phyloP scores from a whole-genome alignment of 192 early-diverging fungal genomes.

The Linnemannia exigua region DNA sequence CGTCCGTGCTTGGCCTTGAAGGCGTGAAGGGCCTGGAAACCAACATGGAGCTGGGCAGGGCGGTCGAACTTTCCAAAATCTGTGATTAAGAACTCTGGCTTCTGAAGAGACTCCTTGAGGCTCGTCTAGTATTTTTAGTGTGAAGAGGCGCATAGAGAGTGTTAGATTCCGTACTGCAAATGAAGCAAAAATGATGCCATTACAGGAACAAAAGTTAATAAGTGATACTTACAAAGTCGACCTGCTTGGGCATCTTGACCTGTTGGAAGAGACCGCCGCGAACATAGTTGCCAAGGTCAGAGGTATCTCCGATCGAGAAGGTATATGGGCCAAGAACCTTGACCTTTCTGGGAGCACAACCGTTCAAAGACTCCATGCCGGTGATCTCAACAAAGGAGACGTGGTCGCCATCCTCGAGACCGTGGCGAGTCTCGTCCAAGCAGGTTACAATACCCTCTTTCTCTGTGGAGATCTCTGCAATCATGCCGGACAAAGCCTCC shows the following conservation, averaged over 20 bases:
- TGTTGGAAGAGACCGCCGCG: slow-evolving; percentile 95
- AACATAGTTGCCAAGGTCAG: slow-evolving; percentile 77
- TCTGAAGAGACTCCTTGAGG: slow-evolving; percentile 79
- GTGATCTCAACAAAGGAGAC: slow-evolving; percentile 95
- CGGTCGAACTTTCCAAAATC: slow-evolving; percentile 99
- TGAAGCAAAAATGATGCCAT: neutral
- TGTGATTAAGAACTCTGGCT: slow-evolving; percentile 88
- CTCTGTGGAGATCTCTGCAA: slow-evolving; percentile 84
- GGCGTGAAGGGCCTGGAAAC: slow-evolving; percentile 94
- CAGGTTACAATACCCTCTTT: slow-evolving; percentile 92
- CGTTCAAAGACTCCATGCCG: slow-evolving; percentile 94
- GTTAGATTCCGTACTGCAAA: neutral
- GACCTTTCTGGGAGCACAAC: slow-evolving; percentile 81
- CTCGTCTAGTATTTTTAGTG: slow-evolving; percentile 62
- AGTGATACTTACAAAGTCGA: slow-evolving; percentile 83
- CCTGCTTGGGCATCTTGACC: slow-evolving; percentile 92
- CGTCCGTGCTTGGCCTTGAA: slow-evolving; percentile 78
- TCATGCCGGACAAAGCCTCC: slow-evolving; percentile 92
- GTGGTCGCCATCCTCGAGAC: slow-evolving; percentile 96
- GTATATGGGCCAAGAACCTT: slow-evolving; percentile 96
- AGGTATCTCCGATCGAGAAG: slow-evolving; percentile 96
- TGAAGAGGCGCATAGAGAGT: neutral
- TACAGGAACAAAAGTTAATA: neutral
- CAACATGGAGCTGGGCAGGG: slow-evolving; percentile 92
- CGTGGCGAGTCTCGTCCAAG: slow-evolving; percentile 96